Evolutionary conservation across 2,329 filamentous ascomycete genomes (phyloP).

Genomic region (Trichoderma oligosporum): DNA sequence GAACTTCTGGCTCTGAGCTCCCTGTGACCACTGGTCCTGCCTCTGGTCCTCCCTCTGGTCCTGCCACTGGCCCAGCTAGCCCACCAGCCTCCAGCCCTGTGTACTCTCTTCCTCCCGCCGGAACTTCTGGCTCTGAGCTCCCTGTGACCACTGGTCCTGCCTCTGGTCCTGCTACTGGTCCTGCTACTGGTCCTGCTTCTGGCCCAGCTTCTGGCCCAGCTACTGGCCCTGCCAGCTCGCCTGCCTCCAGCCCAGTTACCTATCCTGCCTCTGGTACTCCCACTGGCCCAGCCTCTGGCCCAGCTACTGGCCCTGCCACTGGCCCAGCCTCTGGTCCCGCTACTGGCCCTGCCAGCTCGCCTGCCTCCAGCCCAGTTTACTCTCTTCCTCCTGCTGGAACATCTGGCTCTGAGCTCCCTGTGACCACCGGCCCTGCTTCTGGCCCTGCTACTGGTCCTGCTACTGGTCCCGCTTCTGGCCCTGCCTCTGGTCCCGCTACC

Average conservation of each 20-base stretch:
- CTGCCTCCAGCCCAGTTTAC: neutral
- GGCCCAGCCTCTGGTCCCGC: slow-evolving; percentile 15
- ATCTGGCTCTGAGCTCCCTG: neutral
- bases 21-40: neutral
- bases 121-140: neutral
- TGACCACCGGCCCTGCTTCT: neutral
- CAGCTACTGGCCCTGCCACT: neutral
- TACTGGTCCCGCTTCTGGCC: slow-evolving; percentile 31
- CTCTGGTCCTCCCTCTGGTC: slow-evolving; percentile 9
- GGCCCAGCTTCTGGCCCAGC: no score
- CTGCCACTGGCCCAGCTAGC: neutral
- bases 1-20: neutral
- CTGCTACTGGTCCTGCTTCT: no score
- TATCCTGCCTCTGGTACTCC: neutral
- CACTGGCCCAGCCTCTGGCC: neutral
- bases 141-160: neutral
- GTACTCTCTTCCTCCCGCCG: neutral
- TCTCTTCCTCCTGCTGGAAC: slow-evolving; percentile 3
- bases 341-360: neutral
- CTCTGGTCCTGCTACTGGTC: no score
- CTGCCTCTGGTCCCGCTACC: neutral
- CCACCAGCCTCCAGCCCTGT: neutral
- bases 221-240: slow-evolving; percentile 32
- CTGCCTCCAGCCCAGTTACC: neutral
- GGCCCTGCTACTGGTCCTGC: neutral